Evolutionary conservation across 2,329 filamentous ascomycete genomes (phyloP).

Genomic region (Aspergillus sp.): DNA sequence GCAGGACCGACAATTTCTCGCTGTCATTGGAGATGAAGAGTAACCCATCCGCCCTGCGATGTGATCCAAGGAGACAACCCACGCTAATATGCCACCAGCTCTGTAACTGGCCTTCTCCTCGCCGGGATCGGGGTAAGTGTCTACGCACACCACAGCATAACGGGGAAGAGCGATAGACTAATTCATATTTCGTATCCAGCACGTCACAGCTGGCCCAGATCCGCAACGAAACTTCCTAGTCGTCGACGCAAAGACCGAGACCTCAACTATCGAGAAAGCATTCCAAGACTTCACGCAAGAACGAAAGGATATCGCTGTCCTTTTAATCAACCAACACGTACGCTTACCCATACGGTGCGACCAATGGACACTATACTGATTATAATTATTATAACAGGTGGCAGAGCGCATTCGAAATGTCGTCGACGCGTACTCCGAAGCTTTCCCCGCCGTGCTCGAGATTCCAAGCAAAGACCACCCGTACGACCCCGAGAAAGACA

Average conservation of each 20-base stretch:
- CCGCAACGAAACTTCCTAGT: conserved; percentile 97
- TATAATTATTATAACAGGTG: conserved; percentile 56
- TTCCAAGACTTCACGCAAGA: conserved; percentile 87
- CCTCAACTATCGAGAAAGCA: conserved; percentile 77
- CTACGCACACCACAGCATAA: not conserved
- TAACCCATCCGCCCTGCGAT: conserved; percentile 18
- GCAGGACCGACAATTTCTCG: conserved; percentile 88
- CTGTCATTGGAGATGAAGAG: conserved; percentile 95
- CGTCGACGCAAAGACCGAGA: conserved; percentile 92
- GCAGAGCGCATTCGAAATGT: conserved; percentile 89
- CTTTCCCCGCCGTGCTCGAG: conserved; percentile 94
- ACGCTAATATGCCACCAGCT: conserved; percentile 56
- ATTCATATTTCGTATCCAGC: conserved; percentile 53
- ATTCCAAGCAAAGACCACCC: conserved; percentile 99
- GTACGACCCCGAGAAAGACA: conserved; percentile 98
- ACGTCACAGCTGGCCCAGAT: conserved; percentile 85
- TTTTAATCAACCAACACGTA: conserved; percentile 98
- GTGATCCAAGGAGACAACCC: not conserved
- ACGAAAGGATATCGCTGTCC: conserved; percentile 93
- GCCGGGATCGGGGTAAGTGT: conserved; percentile 84
- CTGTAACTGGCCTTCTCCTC: conserved; percentile 90
- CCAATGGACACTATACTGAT: not conserved
- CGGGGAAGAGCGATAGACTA: conserved; percentile 2
- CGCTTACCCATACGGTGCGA: conserved; percentile 19
- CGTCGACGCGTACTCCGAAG: conserved; percentile 88